Conservation (phyloP, 306 rosid species). For the Argentina anserina region DNA sequence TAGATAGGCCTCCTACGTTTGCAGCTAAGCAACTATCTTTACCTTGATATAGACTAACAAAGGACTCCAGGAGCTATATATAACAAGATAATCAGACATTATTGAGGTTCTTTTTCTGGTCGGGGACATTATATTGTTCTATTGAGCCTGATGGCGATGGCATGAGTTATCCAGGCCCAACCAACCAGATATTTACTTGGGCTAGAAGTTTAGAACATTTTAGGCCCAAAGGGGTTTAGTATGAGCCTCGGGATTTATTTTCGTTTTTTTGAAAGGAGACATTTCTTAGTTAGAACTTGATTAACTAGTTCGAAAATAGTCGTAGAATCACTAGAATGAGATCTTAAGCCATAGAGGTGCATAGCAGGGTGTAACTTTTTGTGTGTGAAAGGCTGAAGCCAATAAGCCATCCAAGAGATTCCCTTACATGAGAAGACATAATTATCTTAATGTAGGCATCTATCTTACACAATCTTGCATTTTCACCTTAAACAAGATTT, state of each 20-base stretch:
- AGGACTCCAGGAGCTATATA: neutral
- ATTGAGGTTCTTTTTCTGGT: neutral
- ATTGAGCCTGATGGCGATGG: neutral
- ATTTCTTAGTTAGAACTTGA: too few relatives aligned
- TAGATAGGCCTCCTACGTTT: neutral
- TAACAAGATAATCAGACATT: neutral
- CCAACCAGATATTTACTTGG: neutral
- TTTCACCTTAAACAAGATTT: neutral
- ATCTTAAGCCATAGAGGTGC: neutral
- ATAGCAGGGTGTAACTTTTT: too few relatives aligned
- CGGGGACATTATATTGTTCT: neutral
- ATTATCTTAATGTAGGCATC: too few relatives aligned
- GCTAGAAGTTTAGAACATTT: neutral
- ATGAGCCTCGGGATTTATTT: too few relatives aligned
- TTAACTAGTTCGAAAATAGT: too few relatives aligned
- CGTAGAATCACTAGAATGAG: neutral
- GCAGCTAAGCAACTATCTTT: neutral
- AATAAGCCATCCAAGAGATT: too few relatives aligned
- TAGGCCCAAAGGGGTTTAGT: neutral
- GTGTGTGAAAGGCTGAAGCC: too few relatives aligned
- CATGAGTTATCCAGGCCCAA: neutral
- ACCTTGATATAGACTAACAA: neutral
- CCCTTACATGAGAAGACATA: too few relatives aligned
- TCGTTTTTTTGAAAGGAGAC: too few relatives aligned
- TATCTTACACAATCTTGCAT: too few relatives aligned